Evolutionary conservation across 306 rosid species (phyloP).

Genomic region (Medicago ruthenica): DNA sequence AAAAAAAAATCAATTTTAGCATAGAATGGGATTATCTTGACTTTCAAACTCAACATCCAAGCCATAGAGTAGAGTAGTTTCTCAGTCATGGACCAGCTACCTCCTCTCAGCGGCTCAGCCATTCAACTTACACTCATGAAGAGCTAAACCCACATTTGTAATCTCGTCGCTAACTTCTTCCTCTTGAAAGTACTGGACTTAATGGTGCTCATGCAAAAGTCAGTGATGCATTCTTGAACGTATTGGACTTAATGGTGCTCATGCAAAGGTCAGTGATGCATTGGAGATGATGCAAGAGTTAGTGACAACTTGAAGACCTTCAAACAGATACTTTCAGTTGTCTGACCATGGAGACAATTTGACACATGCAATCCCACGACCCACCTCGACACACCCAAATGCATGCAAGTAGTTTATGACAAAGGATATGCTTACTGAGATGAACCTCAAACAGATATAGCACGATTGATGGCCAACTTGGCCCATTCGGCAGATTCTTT

Average conservation of each 20-base stretch:
- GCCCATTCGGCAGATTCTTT: conserved; percentile 98
- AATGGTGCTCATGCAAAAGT: conserved; percentile 73
- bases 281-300: conserved; percentile 86
- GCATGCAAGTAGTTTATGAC: conserved; percentile 76
- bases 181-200: conserved; percentile 62
- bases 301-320: conserved; percentile 80
- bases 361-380: conserved; percentile 77
- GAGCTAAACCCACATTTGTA: conserved; percentile 48
- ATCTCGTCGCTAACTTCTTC: conserved; percentile 59
- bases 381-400: conserved; percentile 66
- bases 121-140: conserved; percentile 39
- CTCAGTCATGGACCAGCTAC: conserved; percentile 39
- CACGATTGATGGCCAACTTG: conserved; percentile 85
- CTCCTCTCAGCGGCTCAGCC: conserved; percentile 43
- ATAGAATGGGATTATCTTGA: conserved; percentile 32
- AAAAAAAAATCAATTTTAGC: conserved; percentile 33
- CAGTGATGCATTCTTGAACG: conserved; percentile 65
- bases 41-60: conserved; percentile 38
- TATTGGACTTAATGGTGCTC: conserved; percentile 62
- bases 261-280: conserved; percentile 82
- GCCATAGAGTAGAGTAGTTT: conserved; percentile 41
- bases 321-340: conserved; percentile 62
- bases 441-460: conserved; percentile 81
- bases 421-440: conserved; percentile 49
- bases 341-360: conserved; percentile 65